A percentile compares a stretch with the other conserved stretches of the same genome.
These are phyloP conservation scores for Pezicula radicicola DNA, from an alignment of 2,329 filamentous ascomycete genomes.

Conservation along the genomic window DNA sequence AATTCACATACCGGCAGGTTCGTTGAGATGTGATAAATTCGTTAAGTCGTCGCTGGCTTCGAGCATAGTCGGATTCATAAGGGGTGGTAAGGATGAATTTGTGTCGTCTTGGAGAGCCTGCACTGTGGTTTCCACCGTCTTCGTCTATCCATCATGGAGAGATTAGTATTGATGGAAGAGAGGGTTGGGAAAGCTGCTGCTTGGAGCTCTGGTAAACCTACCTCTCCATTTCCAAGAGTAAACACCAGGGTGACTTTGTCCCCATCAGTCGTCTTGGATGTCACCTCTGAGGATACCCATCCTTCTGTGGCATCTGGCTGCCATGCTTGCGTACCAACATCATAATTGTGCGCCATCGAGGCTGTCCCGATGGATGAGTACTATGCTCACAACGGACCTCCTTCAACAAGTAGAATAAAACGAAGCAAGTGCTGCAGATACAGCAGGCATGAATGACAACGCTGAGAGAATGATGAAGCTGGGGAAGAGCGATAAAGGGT, in stretches of 20 bases:
- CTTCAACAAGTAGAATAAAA: slow-evolving; percentile 16
- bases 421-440: slow-evolving; percentile 15
- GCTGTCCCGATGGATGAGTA: slow-evolving; percentile 14
- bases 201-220: slow-evolving; percentile 37
- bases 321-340: slow-evolving; percentile 96
- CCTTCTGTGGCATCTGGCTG: slow-evolving; percentile 94
- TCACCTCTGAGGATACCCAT: slow-evolving; percentile 95
- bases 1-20: slow-evolving; percentile 76
- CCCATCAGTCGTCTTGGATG: slow-evolving; percentile 78
- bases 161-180: slow-evolving; percentile 19
- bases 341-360: slow-evolving; percentile 86
- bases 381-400: slow-evolving; percentile 5
- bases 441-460: slow-evolving; percentile 21
- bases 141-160: slow-evolving; percentile 52
- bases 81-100: slow-evolving; percentile 76
- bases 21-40: slow-evolving; percentile 95
- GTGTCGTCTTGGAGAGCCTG: slow-evolving; percentile 74
- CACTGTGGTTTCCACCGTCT: slow-evolving; percentile 73
- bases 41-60: slow-evolving; percentile 98
- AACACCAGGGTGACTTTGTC: slow-evolving; percentile 87
- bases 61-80: slow-evolving; percentile 98
- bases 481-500: slow-evolving; percentile 1
- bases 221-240: slow-evolving; percentile 89
- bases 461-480: not conserved
- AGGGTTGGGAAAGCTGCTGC: not conserved